phyloP scores from a whole-genome alignment of 805 yeast species.

The Candida hungchunana region DNA sequence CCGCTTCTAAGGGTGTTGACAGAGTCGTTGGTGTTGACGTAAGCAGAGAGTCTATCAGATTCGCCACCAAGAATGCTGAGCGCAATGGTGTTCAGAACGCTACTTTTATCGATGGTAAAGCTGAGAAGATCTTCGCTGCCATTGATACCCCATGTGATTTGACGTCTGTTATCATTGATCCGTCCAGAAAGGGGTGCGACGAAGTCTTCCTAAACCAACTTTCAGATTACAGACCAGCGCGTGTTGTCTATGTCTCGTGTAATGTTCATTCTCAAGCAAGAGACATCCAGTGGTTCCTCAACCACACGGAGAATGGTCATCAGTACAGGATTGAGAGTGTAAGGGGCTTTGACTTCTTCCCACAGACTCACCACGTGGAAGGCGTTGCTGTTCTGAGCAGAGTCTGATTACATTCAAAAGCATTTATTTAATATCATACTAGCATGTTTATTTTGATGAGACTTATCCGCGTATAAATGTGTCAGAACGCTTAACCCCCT shows the following conservation, averaged over 20 bases:
- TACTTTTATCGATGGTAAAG: constrained; percentile 84
- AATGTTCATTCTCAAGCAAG: constrained; percentile 98
- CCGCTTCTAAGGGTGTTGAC: constrained; percentile 78
- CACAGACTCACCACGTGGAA: constrained; percentile 91
- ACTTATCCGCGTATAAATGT: constrained; percentile 1
- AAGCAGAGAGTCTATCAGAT: constrained; percentile 83
- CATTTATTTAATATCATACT: not conserved
- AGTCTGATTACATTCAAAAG: constrained; percentile 16
- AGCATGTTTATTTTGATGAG: not conserved
- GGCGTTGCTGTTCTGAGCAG: constrained; percentile 69
- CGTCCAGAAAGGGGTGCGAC: constrained; percentile 97
- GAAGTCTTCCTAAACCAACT: constrained; percentile 81
- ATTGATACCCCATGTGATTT: constrained; percentile 69
- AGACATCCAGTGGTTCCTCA: constrained; percentile 79
- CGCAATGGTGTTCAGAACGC: constrained; percentile 75
- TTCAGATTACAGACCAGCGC: constrained; percentile 76
- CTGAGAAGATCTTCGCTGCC: constrained; percentile 79
- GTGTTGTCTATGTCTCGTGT: constrained; percentile 92
- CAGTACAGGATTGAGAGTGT: constrained; percentile 73
- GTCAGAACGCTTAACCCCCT: not conserved
- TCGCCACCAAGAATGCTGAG: constrained; percentile 79
- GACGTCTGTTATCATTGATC: constrained; percentile 91
- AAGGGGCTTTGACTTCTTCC: constrained; percentile 95
- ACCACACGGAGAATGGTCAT: constrained; percentile 55
- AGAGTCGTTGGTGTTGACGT: constrained; percentile 92